Percentiles rank a stretch among this genome's conserved stretches.
phyloP scores from a whole-genome alignment of 208 protist species.

The Leptomonas seymouri region DNA sequence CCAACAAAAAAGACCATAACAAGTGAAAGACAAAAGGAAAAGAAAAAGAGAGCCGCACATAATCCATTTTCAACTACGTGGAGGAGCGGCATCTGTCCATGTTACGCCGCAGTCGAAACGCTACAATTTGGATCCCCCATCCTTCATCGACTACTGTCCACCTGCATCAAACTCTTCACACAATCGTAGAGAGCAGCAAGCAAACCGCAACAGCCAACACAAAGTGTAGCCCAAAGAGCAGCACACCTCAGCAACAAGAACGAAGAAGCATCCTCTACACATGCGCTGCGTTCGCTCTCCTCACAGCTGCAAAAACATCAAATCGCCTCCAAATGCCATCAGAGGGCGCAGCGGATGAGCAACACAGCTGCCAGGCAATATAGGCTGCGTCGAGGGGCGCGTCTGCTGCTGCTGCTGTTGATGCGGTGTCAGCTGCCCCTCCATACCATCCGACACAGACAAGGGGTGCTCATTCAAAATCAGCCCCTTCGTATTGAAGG shows the following conservation, averaged over 20 bases:
- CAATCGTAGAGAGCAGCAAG: too few relatives aligned
- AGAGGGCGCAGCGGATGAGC: conserved; percentile 80
- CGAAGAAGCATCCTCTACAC: too few relatives aligned
- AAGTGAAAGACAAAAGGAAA: background rate
- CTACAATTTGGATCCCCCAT: too few relatives aligned
- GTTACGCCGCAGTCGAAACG: too few relatives aligned
- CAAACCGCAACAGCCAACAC: too few relatives aligned
- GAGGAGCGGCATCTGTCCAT: too few relatives aligned
- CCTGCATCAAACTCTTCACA: too few relatives aligned
- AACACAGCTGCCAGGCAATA: conserved; percentile 54
- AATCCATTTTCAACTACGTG: background rate
- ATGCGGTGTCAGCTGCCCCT: conserved; percentile 16
- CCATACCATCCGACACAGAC: conserved; percentile 38
- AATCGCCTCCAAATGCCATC: conserved; percentile 73
- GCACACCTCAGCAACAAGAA: too few relatives aligned
- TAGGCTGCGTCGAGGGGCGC: background rate
- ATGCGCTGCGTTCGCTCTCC: background rate
- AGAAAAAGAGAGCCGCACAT: background rate
- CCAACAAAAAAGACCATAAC: background rate
- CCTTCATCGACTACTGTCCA: too few relatives aligned
- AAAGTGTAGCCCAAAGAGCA: too few relatives aligned
- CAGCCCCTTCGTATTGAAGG: conserved; percentile 66
- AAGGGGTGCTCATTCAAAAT: conserved; percentile 59
- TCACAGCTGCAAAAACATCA: conserved; percentile 73
- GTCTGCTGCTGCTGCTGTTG: conserved; percentile 21